These are phyloP conservation scores for Blastocystis sp. DNA, from an alignment of 352 stramenopile genomes.

Conservation along the genomic window DNA sequence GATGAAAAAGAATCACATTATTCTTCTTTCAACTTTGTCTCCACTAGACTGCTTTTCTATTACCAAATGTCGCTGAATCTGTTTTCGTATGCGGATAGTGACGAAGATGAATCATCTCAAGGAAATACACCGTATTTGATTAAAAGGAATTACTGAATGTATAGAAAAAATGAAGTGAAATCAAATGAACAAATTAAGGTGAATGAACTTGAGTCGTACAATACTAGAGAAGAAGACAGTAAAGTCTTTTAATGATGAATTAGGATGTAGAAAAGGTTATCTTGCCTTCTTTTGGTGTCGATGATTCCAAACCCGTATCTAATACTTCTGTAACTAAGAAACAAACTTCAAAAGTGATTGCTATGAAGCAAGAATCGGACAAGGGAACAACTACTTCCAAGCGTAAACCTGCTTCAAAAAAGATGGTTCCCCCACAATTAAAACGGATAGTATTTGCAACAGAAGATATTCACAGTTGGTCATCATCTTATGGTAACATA, in stretches of 20 bases:
- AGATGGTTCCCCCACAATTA: conserved; percentile 17
- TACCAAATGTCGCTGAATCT: conserved; percentile 6
- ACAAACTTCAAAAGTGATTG: no score
- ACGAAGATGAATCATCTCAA: not conserved
- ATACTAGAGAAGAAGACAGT: not conserved
- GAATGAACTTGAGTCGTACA: not conserved
- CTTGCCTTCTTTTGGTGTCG: conserved; percentile 31
- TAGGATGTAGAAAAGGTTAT: conserved; percentile 11
- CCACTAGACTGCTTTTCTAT: not conserved
- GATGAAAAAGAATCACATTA: not conserved
- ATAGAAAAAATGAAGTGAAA: not conserved
- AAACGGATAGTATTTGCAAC: conserved; percentile 28
- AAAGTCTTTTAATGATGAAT: no score
- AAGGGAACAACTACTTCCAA: not conserved
- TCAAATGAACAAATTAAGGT: not conserved
- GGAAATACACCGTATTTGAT: no score
- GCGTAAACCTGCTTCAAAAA: not conserved
- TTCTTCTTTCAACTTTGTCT: not conserved
- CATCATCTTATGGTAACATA: not conserved
- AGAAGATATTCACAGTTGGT: conserved; percentile 4
- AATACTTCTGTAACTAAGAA: not conserved
- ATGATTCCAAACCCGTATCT: not conserved
- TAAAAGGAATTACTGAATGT: no score
- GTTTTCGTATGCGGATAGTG: conserved; percentile 5
- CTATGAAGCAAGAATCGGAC: not conserved